A percentile compares a stretch with the other conserved stretches of the same genome.
These are phyloP conservation scores for Chloropicon primus DNA, from an alignment of 139 green algal species.

Conservation along the genomic window DNA sequence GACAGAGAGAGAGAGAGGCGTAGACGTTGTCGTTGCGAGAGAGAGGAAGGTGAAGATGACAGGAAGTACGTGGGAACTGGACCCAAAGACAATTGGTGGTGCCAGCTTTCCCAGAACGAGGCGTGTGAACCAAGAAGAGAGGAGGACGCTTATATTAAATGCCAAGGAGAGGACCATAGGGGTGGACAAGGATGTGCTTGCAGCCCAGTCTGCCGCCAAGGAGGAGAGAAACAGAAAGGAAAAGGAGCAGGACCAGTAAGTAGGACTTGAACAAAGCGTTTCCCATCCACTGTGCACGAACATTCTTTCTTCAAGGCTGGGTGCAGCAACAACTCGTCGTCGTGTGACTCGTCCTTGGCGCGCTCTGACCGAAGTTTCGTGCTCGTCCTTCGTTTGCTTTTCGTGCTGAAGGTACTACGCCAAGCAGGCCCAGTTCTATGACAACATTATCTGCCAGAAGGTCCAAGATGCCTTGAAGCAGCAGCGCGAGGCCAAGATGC, in stretches of 20 bases:
- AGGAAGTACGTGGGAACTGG: background rate
- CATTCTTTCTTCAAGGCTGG: no score
- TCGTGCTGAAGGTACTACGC: background rate
- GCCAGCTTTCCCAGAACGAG: background rate
- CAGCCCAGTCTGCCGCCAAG: background rate
- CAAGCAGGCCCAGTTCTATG: background rate
- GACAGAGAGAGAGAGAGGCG: no score
- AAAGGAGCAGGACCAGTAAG: background rate
- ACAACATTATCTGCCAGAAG: background rate
- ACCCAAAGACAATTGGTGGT: background rate
- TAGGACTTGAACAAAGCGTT: no score
- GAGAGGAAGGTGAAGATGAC: background rate
- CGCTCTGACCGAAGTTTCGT: background rate
- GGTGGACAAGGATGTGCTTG: background rate
- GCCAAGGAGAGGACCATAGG: background rate
- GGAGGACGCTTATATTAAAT: background rate
- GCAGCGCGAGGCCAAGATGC: background rate
- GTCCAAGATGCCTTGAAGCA: background rate
- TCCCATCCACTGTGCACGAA: no score
- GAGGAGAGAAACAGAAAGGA: background rate
- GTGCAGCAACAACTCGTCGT: no score
- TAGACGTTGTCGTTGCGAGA: no score
- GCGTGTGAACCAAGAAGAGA: background rate
- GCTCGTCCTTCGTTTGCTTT: background rate
- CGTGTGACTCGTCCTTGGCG: no score